These are phyloP conservation scores for Turritis glabra DNA, from an alignment of 345 rosid species.

Conservation along the genomic window DNA sequence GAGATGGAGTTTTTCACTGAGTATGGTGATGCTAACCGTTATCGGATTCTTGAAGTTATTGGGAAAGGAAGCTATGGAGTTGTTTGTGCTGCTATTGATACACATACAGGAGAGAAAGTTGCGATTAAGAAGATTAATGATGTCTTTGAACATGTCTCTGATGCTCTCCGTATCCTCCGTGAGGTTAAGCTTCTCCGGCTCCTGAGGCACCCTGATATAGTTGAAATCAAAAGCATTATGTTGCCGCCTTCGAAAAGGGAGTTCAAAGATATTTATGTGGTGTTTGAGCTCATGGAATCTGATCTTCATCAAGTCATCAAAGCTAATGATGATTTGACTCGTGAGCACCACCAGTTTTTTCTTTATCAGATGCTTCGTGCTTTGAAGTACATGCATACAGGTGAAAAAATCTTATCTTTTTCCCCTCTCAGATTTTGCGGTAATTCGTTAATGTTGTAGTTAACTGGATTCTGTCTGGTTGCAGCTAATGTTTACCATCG, in stretches of 20 bases:
- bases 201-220: constrained; percentile 88
- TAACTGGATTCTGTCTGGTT: constrained; percentile 36
- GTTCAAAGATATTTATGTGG: constrained; percentile 88
- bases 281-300: constrained; percentile 99
- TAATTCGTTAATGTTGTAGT: not conserved
- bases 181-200: constrained; percentile 95
- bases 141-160: constrained; percentile 88
- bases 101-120: constrained; percentile 89
- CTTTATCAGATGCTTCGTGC: constrained; percentile 99
- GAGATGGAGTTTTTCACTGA: constrained; percentile 90
- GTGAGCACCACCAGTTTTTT: constrained; percentile 96
- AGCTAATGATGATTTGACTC: constrained; percentile 95
- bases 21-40: constrained; percentile 94
- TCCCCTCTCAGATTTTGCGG: not conserved
- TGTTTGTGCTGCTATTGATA: constrained; percentile 96
- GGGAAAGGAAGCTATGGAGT: constrained; percentile 99
- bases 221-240: constrained; percentile 94
- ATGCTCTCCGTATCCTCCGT: constrained; percentile 83
- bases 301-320: constrained; percentile 98
- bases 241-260: constrained; percentile 92
- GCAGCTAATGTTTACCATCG: constrained; percentile 97
- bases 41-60: constrained; percentile 80
- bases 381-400: constrained; percentile 96
- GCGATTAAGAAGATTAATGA: constrained; percentile 92
- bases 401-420: constrained; percentile 39